Evolutionary conservation across 257 asterid genomes (phyloP), one percentile per base, ranked within the genome.

Genomic region (Solanum rostratum): DNA sequence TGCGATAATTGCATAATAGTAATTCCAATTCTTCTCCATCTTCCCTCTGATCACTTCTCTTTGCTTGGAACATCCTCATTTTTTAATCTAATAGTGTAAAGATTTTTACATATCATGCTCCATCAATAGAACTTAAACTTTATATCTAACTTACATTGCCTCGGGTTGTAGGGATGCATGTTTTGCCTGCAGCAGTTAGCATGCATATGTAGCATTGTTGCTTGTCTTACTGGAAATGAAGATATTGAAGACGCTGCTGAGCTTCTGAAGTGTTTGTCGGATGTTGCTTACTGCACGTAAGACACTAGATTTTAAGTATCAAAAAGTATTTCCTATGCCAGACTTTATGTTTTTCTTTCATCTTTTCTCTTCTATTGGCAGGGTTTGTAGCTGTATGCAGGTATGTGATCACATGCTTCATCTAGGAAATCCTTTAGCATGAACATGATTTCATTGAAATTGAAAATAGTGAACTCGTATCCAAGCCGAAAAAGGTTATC

Each of bases 371-470:
- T 82, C 62, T 24, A 43, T 79, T 71, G 57, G 71, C 91, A 90
- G 93, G 79, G 91, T 90, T 79, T 90, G 91, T 83, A 87, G 91
- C 69, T 90, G 93, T 84, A 89, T 90, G 91, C 91, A 90, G 93
- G 93, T 87, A 86, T 46, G 84, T 19, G 46, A 62, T 24, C 16
- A 7, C 45, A 76, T 76, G 27, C 27, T 76, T 49, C 15, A 49
- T 76, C 82, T 76, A 12, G 43, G 9, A 24, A 24, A 74, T 74
- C 43, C 11, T 76, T 22, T 49, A 16, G 82, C n/a, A 45, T 22
- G 81, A 46, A 22, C 55, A 74, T 24, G 7, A 43, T 76, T 76
- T 16, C 82, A 15, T 5, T 49, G 39, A 15, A 59, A 22, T 71
- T 7, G 46, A 43, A 46, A 1, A 27, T 29, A 49, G 62, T 76